These are phyloP conservation scores for Aspergillus piperis DNA, from an alignment of 2,329 filamentous ascomycete genomes.

Conservation along the genomic window DNA sequence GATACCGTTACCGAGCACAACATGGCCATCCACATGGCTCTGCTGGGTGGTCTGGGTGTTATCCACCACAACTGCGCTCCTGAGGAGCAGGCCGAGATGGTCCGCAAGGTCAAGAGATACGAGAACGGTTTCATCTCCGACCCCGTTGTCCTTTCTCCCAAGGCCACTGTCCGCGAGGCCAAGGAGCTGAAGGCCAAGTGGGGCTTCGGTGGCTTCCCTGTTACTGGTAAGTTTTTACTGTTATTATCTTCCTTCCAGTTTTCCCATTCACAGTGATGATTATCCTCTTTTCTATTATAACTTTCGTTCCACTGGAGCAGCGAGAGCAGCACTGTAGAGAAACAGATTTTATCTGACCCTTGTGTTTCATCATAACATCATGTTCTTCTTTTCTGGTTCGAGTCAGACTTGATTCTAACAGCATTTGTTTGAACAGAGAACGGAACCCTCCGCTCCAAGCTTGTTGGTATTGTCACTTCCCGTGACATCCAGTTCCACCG, in stretches of 20 bases:
- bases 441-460: conserved; percentile 90
- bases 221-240: conserved; percentile 75
- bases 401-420: conserved; percentile 21
- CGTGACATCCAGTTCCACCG: conserved; percentile 97
- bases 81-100: conserved; percentile 97
- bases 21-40: conserved; percentile 90
- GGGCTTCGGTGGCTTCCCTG: conserved; percentile 97
- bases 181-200: conserved; percentile 94
- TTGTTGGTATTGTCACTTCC: conserved; percentile 96
- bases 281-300: conserved; percentile 73
- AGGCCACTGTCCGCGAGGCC: conserved; percentile 86
- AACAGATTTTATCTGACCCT: conserved; percentile 54
- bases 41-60: conserved; percentile 66
- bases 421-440: conserved; percentile 62
- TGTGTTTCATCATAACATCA: background rate
- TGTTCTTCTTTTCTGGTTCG: background rate
- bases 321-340: conserved; percentile 83
- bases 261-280: conserved; percentile 66
- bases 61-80: conserved; percentile 99
- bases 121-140: conserved; percentile 99
- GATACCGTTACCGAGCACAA: conserved; percentile 99
- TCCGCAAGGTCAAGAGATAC: conserved; percentile 97
- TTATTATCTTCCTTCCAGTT: conserved; percentile 15
- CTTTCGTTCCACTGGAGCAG: conserved; percentile 99
- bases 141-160: conserved; percentile 84